phyloP scores from a whole-genome alignment of 129 eudicot genomes.

The Artemisia tridentata region DNA sequence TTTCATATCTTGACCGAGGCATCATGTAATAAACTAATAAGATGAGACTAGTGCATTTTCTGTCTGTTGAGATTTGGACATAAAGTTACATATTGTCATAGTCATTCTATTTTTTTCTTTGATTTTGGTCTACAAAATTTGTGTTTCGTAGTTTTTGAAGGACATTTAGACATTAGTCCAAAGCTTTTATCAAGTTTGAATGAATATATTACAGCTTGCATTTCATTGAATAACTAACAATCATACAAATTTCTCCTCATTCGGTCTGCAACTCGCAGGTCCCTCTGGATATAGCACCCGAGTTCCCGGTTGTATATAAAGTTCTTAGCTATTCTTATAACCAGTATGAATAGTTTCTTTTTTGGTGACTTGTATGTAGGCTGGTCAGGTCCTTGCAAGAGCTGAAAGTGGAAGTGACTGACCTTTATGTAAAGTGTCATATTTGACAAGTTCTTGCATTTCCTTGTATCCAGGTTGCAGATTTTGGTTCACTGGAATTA shows the following conservation, averaged over 20 bases:
- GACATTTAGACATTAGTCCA: background rate
- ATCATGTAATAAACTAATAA: background rate
- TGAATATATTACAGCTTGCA: background rate
- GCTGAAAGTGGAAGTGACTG: too few species aligned
- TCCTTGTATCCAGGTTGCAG: too few species aligned
- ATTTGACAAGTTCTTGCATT: too few species aligned
- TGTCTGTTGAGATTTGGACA: constrained; percentile 4
- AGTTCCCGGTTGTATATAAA: constrained; percentile 59
- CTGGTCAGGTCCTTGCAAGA: too few species aligned
- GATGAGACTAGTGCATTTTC: background rate
- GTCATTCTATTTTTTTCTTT: background rate
- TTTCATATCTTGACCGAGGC: too few species aligned
- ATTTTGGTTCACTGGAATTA: too few species aligned
- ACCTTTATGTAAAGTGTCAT: too few species aligned
- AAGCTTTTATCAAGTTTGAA: background rate
- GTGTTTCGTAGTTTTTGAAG: background rate
- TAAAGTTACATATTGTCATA: background rate
- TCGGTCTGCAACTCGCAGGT: constrained; percentile 49
- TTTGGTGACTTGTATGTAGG: too few species aligned
- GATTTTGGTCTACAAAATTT: background rate
- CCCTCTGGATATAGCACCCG: constrained; percentile 85
- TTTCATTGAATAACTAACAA: background rate
- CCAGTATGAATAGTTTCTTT: too few species aligned
- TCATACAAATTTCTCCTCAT: constrained; percentile 1
- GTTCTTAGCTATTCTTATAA: too few species aligned